Evolutionary conservation across 768 basidiomycete species (phyloP), one percentile per base, ranked within the genome.

Genomic region (Stropharia rugosoannulata): DNA sequence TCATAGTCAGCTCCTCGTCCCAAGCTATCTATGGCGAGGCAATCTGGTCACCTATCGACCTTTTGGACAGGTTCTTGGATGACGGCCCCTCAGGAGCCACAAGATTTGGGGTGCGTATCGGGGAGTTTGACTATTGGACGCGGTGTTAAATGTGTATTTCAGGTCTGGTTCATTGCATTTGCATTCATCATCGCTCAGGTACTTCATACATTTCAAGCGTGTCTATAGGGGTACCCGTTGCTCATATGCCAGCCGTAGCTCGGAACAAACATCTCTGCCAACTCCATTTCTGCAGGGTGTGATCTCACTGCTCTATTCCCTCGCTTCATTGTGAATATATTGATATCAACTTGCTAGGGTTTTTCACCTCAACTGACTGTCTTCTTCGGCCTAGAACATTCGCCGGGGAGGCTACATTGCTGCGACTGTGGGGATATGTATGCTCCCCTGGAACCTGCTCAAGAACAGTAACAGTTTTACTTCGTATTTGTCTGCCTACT

Each of bases 361-460:
- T 54, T 27, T 44, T 18, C 38, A 10, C 37, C 35, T 39, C 54
- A 42, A 22, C 16, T 47, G 58, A 35, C 12, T 44, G 25, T 4
- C 32, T 12, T 38, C 42, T 47, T 37, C 41, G 27, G 11, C 35
- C 42, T 51, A 87, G 84, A 92, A 89, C 65, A 93, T 94, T 66
- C 84, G 91, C 18, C 82, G 91, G 16, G 91, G 93, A 27, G 90
- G 91, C 13, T 95, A 88, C 70, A 72, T 93, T 45, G 87, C 86
- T n/a, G 90, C 89, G 7, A 76, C 87, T 45, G 84, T 90, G 39
- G 90, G 90, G 4, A 64, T 92, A 32, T 82, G 77, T 69, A 90
- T 90, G 75, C 80, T 85, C 37, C 89, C 87, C 1, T 90, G 89
- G 89, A 87, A 88, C 62, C 72, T 91, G 36, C 76, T 90, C 60